phyloP scores from a whole-genome alignment of 2,329 filamentous ascomycete genomes.

The Elsinoe australis region DNA sequence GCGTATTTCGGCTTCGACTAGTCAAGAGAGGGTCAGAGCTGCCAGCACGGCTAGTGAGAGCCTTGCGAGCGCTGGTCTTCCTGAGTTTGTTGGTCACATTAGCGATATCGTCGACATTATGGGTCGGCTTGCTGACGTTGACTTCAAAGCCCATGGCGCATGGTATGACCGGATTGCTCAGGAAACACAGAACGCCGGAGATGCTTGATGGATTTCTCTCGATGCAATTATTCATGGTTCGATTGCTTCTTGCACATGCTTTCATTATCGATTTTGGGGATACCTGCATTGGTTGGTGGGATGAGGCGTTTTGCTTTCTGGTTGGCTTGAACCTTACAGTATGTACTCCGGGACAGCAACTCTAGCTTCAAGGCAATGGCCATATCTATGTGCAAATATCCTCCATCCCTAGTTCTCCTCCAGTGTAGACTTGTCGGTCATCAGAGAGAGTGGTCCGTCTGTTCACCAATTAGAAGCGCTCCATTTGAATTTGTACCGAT shows the following conservation, averaged over 20 bases:
- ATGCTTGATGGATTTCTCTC: background rate
- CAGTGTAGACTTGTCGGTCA: too few species aligned
- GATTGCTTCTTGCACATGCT: background rate
- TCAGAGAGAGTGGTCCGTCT: too few species aligned
- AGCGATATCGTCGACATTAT: slow-evolving; percentile 63
- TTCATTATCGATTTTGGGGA: slow-evolving; percentile 1
- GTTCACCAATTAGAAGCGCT: background rate
- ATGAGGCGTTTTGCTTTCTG: background rate
- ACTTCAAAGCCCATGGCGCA: slow-evolving; percentile 57
- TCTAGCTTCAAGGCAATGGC: too few species aligned
- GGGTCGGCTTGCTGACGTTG: slow-evolving; percentile 56
- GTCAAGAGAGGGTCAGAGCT: slow-evolving; percentile 62
- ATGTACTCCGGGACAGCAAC: too few species aligned
- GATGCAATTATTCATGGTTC: background rate
- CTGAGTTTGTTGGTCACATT: slow-evolving; percentile 64
- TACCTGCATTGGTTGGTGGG: slow-evolving; percentile 9
- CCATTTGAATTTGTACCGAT: slow-evolving; percentile 8
- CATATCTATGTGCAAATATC: too few species aligned
- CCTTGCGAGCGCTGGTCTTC: slow-evolving; percentile 60
- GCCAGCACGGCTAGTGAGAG: slow-evolving; percentile 62
- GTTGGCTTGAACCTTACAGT: too few species aligned
- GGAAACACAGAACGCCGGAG: slow-evolving; percentile 38
- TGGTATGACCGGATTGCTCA: slow-evolving; percentile 64
- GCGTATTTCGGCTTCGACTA: slow-evolving; percentile 57
- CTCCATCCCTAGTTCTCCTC: too few species aligned